Base-by-base conservation (phyloP, 1,139 yeast species). In the Scheffersomyces insectosa region DNA sequence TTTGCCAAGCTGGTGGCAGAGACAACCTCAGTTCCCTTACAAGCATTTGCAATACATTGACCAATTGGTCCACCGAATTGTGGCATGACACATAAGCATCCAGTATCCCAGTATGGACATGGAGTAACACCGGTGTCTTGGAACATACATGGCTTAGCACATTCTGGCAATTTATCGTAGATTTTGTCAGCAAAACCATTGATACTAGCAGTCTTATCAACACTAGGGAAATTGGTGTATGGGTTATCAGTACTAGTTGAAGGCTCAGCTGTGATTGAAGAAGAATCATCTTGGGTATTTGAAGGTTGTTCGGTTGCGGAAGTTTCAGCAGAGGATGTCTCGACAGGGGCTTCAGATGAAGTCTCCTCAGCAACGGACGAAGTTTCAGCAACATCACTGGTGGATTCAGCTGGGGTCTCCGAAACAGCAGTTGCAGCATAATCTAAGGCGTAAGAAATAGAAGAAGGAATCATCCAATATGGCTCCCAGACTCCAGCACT, bases 91-190 rank as follows among this genome's bases (percentile, higher is more conserved):
- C 81, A 76, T 52, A 75, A 65, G 57, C 81, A 76, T 5, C 81
- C 81, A 34, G 80, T 68, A 52, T 76, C 81, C 80, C 80, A 75
- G 64, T 74, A 74, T 39, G 81, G 80, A 55, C 81, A 76, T 38
- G 76, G 77, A 8, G 76, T 70, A 39, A 55, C 54, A 12, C 59
- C 34, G 2, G 34, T 31, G 23, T 31, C 20, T 31, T 31, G 34
- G 20, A 31, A 31, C 34, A 31, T 31, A 65, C 80, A 75, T 1
- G 55, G 51, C 51, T 68, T 56, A 38, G 80, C 82, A 59, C 82
- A 77, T 3, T 57, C 48, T 29, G 81, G 80, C 33, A 73, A 60
- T 11, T 50, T 45, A 42, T 51, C 62, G 54, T 68, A 65, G 44
- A 77, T 70, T 39, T 71, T 72, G 59, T 77, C 82, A 44, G 81